Evolutionary conservation across 192 early-diverging fungal genomes (phyloP).

Genomic region (Dissophora ornata): DNA sequence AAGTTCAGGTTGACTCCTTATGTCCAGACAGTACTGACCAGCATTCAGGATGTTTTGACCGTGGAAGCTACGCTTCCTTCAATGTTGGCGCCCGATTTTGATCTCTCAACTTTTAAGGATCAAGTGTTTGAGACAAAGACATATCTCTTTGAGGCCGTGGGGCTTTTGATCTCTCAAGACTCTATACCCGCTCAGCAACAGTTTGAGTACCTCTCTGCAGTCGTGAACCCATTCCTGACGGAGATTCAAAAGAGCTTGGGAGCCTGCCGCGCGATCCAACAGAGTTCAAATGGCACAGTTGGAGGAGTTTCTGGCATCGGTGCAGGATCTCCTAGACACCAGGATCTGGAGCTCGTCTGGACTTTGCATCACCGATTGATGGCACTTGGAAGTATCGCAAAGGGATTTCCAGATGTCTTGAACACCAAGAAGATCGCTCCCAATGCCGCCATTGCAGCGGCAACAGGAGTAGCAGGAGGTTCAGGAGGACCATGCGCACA

Average conservation of each 20-base stretch:
- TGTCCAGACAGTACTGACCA: slow-evolving; percentile 71
- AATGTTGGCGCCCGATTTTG: slow-evolving; percentile 56
- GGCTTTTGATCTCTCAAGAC: slow-evolving; percentile 89
- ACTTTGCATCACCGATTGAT: slow-evolving; percentile 86
- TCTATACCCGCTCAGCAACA: slow-evolving; percentile 74
- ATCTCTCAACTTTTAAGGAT: slow-evolving; percentile 58
- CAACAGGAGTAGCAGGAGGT: slow-evolving; percentile 40
- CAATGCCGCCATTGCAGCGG: too few species aligned
- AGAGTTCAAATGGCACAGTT: slow-evolving; percentile 32
- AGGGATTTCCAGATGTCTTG: slow-evolving; percentile 73
- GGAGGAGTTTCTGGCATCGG: slow-evolving; percentile 15
- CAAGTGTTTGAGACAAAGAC: slow-evolving; percentile 74
- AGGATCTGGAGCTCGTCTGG: slow-evolving; percentile 76
- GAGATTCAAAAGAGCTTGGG: slow-evolving; percentile 81
- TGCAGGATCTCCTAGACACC: slow-evolving; percentile 62
- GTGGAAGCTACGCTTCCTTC: slow-evolving; percentile 71
- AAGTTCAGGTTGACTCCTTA: slow-evolving; percentile 66
- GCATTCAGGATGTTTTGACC: slow-evolving; percentile 78
- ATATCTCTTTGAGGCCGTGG: slow-evolving; percentile 92
- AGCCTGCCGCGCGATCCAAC: slow-evolving; percentile 65
- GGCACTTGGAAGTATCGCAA: slow-evolving; percentile 86
- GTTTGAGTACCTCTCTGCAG: slow-evolving; percentile 74
- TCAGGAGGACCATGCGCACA: slow-evolving; percentile 65
- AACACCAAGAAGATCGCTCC: slow-evolving; percentile 23
- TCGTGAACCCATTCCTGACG: slow-evolving; percentile 81